Evolutionary conservation across 352 stramenopile genomes (phyloP).

Genomic region (Blastocystis sp.): DNA sequence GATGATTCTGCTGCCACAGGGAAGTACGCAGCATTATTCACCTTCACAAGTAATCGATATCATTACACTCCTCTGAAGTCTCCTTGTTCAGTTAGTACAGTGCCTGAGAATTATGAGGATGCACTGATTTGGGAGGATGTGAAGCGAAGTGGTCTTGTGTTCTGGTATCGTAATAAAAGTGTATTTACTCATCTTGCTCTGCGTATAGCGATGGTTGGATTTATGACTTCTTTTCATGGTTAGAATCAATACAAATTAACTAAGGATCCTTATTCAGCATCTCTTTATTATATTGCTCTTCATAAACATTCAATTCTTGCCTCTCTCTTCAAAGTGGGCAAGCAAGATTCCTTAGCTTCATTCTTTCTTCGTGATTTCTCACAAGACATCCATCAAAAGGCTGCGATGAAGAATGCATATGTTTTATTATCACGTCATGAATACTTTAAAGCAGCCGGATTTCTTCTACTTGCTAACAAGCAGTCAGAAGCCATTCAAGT

Average conservation of each 20-base stretch:
- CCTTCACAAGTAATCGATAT: conserved; percentile 51
- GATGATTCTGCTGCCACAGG: background rate
- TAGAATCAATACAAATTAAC: conserved; percentile 55
- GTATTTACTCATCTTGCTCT: background rate
- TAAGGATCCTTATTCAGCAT: background rate
- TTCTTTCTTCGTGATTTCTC: conserved; percentile 65
- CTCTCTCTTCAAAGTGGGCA: conserved; percentile 39
- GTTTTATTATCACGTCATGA: conserved; percentile 43
- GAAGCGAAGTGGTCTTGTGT: background rate
- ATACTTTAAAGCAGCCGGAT: conserved; percentile 49
- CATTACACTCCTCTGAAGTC: background rate
- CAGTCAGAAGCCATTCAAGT: background rate
- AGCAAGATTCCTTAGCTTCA: background rate
- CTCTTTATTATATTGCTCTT: conserved; percentile 30
- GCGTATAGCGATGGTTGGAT: background rate
- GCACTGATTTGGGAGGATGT: conserved; percentile 4
- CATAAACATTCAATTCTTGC: background rate
- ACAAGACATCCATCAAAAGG: background rate
- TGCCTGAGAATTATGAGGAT: background rate
- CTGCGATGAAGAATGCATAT: conserved; percentile 57
- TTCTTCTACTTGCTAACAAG: conserved; percentile 10
- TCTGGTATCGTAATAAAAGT: background rate
- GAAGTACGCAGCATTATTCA: conserved; percentile 29
- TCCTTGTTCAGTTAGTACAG: background rate
- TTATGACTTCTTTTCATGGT: background rate